These are phyloP conservation scores for Lineolata rhizophorae DNA, from an alignment of 495 filamentous ascomycete species.

Conservation along the genomic window DNA sequence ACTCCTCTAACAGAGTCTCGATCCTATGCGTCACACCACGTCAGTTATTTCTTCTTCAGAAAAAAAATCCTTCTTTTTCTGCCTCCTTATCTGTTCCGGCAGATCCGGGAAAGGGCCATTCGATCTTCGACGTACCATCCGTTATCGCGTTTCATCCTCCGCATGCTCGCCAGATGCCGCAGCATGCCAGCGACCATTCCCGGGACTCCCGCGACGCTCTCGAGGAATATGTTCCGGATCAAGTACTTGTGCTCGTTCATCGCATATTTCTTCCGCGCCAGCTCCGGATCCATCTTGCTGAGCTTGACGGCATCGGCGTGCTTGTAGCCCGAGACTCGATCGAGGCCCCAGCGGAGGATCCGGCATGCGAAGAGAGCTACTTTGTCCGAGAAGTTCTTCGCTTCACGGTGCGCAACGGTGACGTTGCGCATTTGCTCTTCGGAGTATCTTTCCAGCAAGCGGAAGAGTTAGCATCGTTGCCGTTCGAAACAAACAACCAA, in stretches of 20 bases:
- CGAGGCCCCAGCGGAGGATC: slow-evolving; percentile 41
- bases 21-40: slow-evolving; percentile 31
- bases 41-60: neutral
- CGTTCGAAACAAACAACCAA: too few species aligned
- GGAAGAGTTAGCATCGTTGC: neutral
- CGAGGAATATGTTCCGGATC: slow-evolving; percentile 73
- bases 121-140: too few species aligned
- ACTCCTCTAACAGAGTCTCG: slow-evolving; percentile 82
- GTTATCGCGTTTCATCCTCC: slow-evolving; percentile 76
- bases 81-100: too few species aligned
- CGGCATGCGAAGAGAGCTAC: slow-evolving; percentile 39
- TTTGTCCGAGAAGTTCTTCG: slow-evolving; percentile 44
- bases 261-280: slow-evolving; percentile 23
- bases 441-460: slow-evolving; percentile 26
- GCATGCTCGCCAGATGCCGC: slow-evolving; percentile 61
- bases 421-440: slow-evolving; percentile 41
- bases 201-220: slow-evolving; percentile 84
- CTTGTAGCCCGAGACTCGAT: slow-evolving; percentile 47
- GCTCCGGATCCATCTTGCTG: slow-evolving; percentile 17
- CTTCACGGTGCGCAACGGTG: slow-evolving; percentile 41
- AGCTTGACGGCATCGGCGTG: slow-evolving; percentile 33
- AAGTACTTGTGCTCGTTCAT: slow-evolving; percentile 68
- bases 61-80: too few species aligned
- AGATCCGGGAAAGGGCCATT: too few species aligned
- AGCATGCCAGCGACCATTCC: slow-evolving; percentile 96